Evolutionary conservation across 2,329 filamentous ascomycete genomes (phyloP).

Genomic region (Trichoderma sp.): DNA sequence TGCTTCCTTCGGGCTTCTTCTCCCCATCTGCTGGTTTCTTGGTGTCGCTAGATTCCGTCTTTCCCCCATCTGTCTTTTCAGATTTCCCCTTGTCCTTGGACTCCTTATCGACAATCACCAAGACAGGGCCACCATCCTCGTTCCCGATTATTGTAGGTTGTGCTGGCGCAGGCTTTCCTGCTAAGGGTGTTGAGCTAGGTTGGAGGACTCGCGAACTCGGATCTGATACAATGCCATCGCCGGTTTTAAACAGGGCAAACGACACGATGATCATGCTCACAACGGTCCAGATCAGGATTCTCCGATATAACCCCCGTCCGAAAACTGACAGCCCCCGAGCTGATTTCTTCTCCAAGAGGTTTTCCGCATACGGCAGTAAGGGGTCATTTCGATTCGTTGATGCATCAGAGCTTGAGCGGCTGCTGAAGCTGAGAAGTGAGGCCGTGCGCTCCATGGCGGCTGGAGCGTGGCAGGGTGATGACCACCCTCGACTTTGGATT

Average conservation of each 20-base stretch:
- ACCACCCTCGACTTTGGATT: not conserved
- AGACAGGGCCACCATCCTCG: constrained; percentile 1
- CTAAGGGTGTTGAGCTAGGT: not conserved
- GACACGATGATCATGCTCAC: constrained; percentile 41
- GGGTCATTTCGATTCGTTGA: constrained; percentile 33
- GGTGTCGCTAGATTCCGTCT: not conserved
- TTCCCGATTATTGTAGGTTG: constrained; percentile 16
- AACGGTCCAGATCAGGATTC: constrained; percentile 51
- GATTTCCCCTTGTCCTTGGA: not conserved
- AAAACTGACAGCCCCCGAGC: constrained; percentile 45
- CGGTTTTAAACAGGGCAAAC: constrained; percentile 38
- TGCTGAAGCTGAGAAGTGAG: constrained; percentile 35
- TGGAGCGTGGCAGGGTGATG: constrained; percentile 12
- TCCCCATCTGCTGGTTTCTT: constrained; percentile 1
- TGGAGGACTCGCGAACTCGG: constrained; percentile 4
- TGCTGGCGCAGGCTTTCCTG: not conserved
- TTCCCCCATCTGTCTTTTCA: not conserved
- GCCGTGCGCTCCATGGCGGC: constrained; percentile 29
- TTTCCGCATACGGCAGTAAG: constrained; percentile 34
- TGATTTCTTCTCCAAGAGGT: constrained; percentile 35
- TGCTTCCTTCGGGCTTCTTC: not conserved
- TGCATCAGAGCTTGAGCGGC: constrained; percentile 34
- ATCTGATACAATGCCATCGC: constrained; percentile 24
- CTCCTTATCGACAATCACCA: constrained; percentile 17
- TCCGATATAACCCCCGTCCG: constrained; percentile 51